These are phyloP conservation scores for Solanum infundibuliforme DNA, from an alignment of 257 asterid species.

Conservation along the genomic window DNA sequence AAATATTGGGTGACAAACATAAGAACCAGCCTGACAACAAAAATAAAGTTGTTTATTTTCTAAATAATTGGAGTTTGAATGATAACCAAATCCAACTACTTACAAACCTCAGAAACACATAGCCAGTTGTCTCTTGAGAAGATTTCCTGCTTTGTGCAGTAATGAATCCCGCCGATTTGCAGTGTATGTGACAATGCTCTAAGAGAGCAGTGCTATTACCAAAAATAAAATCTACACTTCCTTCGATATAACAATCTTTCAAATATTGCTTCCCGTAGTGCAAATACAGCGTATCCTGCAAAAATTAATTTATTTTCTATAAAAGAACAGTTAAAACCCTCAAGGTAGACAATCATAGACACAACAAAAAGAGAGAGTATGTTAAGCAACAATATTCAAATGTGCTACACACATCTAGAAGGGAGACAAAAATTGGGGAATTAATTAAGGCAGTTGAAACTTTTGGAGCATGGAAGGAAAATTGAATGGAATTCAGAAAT, in stretches of 20 bases:
- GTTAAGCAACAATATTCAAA: neutral
- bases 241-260: conserved; percentile 89
- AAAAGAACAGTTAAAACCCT: neutral
- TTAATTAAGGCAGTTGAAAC: neutral
- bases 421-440: neutral
- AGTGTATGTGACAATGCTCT: conserved; percentile 96
- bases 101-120: conserved; percentile 71
- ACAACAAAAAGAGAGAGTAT: neutral
- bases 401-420: neutral
- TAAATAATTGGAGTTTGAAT: neutral
- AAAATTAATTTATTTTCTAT: neutral
- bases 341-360: neutral
- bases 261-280: conserved; percentile 86
- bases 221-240: conserved; percentile 92
- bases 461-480: neutral
- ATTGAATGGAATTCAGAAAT: neutral
- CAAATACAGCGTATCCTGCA: conserved; percentile 88
- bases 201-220: conserved; percentile 95
- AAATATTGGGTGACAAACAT: neutral
- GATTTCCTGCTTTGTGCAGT: conserved; percentile 96
- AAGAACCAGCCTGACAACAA: neutral
- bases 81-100: neutral
- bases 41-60: neutral
- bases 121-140: conserved; percentile 92
- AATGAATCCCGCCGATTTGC: conserved; percentile 73